Evolutionary conservation across 495 filamentous ascomycete genomes (phyloP), one percentile per base, ranked within the genome.

Genomic region (Penicillium antarcticum): DNA sequence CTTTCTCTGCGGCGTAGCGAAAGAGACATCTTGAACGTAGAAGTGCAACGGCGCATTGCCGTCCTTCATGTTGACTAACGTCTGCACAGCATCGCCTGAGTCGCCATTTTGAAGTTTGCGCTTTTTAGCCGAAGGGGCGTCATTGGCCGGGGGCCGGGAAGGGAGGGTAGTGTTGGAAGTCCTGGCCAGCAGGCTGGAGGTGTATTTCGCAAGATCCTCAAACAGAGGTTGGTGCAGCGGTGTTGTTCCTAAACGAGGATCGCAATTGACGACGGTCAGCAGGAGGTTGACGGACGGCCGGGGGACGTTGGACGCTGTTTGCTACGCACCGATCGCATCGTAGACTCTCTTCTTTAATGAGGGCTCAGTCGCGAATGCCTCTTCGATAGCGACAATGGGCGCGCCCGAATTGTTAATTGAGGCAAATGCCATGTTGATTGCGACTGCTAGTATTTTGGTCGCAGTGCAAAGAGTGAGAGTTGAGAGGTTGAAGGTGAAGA

Each of bases 1-100:
- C 74, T 97, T 98, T 53, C 94, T 79, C 71, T 89, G 87, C 13
- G 94, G 94, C n/a, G 88, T 79, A 3, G 83, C 77, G 32, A 91
- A 80, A 1, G 87, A 89, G 11, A 92, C 78, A 52, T 92, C 87
- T 52, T 83, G 80, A 38, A 90, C 76, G 51, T 85, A 83, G 53
- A 72, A 76, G 48, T 67, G 65, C 48, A 70, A 49, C 29, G 65
- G 53, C 36, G 56, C 52, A 53, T 73, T 60, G 63, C 68, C 31
- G 16, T 48, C 64, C 63, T 76, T 63, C 57, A 77, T 21, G 64
- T 76, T 54, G 69, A 60, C 61, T 63, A 71, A 56, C 57, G 67
- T 60, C 63, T 72, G 65, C 73, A 58, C 54, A 67, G 63, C 34
- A 60, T 62, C 62, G 59, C 67, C 34, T 65, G 52, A 47, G 60